These are phyloP conservation scores for Rutidosis leptorrhynchoides DNA, from an alignment of 129 eudicot genomes.

Conservation along the genomic window DNA sequence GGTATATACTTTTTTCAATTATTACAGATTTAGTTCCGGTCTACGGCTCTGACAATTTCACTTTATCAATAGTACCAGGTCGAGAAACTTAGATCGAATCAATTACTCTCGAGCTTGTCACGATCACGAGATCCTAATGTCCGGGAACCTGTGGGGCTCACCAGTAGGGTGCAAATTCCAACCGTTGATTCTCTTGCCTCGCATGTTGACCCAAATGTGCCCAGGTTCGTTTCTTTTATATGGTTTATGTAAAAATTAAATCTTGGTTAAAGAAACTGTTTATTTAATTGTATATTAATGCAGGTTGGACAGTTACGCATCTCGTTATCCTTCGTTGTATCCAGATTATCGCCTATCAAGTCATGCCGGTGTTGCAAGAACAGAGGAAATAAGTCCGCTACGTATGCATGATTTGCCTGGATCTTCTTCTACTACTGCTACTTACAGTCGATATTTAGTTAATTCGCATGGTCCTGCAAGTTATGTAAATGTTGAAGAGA, in stretches of 20 bases:
- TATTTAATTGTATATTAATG: conserved; percentile 9
- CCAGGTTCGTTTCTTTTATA: conserved; percentile 51
- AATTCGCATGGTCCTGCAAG: conserved; percentile 31
- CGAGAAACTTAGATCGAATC: conserved; percentile 40
- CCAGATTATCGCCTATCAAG: conserved; percentile 47
- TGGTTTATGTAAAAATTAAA: neutral
- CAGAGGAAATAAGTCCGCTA: conserved; percentile 42
- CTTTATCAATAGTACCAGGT: conserved; percentile 46
- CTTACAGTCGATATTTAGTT: conserved; percentile 33
- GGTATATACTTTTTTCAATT: conserved; percentile 32
- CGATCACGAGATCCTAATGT: conserved; percentile 34
- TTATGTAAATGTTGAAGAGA: conserved; percentile 36
- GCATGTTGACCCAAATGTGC: conserved; percentile 32
- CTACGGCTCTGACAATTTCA: neutral
- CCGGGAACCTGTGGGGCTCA: conserved; percentile 40
- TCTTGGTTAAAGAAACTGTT: neutral
- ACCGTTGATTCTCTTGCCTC: conserved; percentile 46
- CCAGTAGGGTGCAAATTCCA: conserved; percentile 45
- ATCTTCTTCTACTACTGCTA: conserved; percentile 31
- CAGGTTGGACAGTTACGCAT: conserved; percentile 47
- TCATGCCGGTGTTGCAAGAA: conserved; percentile 35
- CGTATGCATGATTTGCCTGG: conserved; percentile 33
- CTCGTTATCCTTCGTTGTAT: conserved; percentile 47
- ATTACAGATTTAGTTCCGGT: neutral
- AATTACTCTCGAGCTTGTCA: conserved; percentile 35